Evolutionary conservation across 306 rosid species (phyloP).

Genomic region (Casuarina glauca): DNA sequence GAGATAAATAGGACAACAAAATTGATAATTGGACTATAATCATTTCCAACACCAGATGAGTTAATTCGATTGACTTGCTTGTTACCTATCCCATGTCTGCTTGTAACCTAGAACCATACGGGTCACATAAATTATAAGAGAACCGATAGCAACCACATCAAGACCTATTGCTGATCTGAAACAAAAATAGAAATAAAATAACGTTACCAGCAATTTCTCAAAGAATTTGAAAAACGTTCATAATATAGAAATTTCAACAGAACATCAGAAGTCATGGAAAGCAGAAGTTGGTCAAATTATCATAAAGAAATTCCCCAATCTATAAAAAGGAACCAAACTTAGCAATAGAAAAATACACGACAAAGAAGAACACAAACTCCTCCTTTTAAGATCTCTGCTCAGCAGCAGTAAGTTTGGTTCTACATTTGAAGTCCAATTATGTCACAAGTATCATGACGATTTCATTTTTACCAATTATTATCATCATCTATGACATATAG

Average conservation of each 20-base stretch:
- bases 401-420: background rate
- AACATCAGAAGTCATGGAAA: conserved; percentile 1
- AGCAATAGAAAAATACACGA: background rate
- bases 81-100: conserved; percentile 98
- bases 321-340: background rate
- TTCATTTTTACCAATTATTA: background rate
- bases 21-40: conserved; percentile 16
- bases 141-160: conserved; percentile 80
- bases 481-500: background rate
- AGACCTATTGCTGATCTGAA: conserved; percentile 87
- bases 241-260: background rate
- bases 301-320: conserved; percentile 1
- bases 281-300: conserved; percentile 11
- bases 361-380: conserved; percentile 2
- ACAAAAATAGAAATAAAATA: conserved; percentile 26
- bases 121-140: conserved; percentile 74
- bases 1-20: conserved; percentile 7
- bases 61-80: conserved; percentile 51
- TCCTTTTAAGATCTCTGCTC: background rate
- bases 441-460: background rate
- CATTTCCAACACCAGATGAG: conserved; percentile 16
- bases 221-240: conserved; percentile 18
- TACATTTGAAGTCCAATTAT: background rate
- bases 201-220: conserved; percentile 23
- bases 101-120: conserved; percentile 95